Percentiles rank a stretch among this genome's conserved stretches.
phyloP scores from a whole-genome alignment of 805 yeast genomes.

The Kuraishia ogatae region DNA sequence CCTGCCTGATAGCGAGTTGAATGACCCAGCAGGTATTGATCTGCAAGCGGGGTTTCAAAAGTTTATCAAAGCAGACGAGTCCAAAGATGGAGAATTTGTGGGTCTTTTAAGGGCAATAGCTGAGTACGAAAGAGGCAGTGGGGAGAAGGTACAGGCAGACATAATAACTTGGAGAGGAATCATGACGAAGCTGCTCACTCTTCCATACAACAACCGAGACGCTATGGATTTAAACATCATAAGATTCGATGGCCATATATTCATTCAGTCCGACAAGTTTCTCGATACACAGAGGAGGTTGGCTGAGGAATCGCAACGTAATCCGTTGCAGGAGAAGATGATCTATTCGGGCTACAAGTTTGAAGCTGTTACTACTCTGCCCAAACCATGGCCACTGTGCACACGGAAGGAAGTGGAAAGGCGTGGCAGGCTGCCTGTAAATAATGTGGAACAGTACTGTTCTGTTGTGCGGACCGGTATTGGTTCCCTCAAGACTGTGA shows the following conservation, averaged over 20 bases:
- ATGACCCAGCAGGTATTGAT: slow-evolving; percentile 43
- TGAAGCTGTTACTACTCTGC: slow-evolving; percentile 67
- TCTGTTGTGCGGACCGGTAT: slow-evolving; percentile 82
- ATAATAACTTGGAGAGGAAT: slow-evolving; percentile 82
- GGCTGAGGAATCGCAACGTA: slow-evolving; percentile 13
- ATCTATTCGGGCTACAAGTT: slow-evolving; percentile 77
- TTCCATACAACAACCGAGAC: slow-evolving; percentile 53
- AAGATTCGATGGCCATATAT: slow-evolving; percentile 68
- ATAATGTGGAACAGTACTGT: slow-evolving; percentile 68
- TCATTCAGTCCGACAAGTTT: slow-evolving; percentile 39
- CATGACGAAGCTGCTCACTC: slow-evolving; percentile 61
- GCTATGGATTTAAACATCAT: slow-evolving; percentile 54
- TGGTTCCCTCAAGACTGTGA: slow-evolving; percentile 55
- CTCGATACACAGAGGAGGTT: slow-evolving; percentile 14
- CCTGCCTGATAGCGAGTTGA: slow-evolving; percentile 65
- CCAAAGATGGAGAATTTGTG: slow-evolving; percentile 46
- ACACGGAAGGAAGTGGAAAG: slow-evolving; percentile 61
- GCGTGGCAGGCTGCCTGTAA: slow-evolving; percentile 51
- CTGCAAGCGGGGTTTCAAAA: slow-evolving; percentile 55
- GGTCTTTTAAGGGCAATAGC: slow-evolving; percentile 50
- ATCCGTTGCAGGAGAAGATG: slow-evolving; percentile 17
- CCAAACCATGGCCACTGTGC: slow-evolving; percentile 66
- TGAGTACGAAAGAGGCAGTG: slow-evolving; percentile 40
- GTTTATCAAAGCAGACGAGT: slow-evolving; percentile 49
- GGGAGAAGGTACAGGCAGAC: slow-evolving; percentile 45